Percentiles rank a stretch among this genome's conserved stretches.
These are phyloP conservation scores for Spizellomyces punctatus DNA, from an alignment of 192 early-diverging fungal species.

Conservation along the genomic window DNA sequence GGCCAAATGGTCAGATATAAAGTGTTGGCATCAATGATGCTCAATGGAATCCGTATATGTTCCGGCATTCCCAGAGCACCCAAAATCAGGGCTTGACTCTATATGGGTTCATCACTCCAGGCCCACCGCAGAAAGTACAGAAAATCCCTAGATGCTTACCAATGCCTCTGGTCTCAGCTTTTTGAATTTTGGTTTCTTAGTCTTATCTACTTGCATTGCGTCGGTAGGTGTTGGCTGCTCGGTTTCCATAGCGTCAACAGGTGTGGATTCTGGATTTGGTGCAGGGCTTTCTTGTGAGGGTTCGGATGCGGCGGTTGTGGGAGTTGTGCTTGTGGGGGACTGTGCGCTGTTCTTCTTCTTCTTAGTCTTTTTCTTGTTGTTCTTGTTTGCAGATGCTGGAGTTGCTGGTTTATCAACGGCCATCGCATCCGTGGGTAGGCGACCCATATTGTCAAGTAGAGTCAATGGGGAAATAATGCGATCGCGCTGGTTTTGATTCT, in stretches of 20 bases:
- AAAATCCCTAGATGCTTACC: neutral
- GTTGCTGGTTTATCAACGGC: neutral
- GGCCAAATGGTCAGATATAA: constrained; percentile 29
- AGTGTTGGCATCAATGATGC: constrained; percentile 2
- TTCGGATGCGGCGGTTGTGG: neutral
- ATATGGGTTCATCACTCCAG: constrained; percentile 39
- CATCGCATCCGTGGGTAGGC: neutral
- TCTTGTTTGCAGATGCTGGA: neutral
- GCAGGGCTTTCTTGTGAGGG: neutral
- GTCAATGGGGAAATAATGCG: neutral
- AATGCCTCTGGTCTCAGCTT: constrained; percentile 1
- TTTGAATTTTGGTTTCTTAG: constrained; percentile 2
- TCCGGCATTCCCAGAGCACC: neutral
- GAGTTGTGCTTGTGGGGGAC: neutral
- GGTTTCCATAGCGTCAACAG: neutral
- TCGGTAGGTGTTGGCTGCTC: neutral
- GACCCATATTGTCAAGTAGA: neutral
- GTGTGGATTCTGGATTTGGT: neutral
- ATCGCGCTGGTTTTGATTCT: neutral
- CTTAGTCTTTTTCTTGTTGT: neutral
- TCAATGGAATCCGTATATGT: constrained; percentile 7
- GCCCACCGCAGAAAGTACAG: neutral
- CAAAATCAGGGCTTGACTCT: constrained; percentile 48
- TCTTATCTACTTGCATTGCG: constrained; percentile 2
- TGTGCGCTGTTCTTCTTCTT: neutral